Base-by-base conservation (phyloP, 2,329 filamentous ascomycete species). In the Colletotrichum sp. region DNA sequence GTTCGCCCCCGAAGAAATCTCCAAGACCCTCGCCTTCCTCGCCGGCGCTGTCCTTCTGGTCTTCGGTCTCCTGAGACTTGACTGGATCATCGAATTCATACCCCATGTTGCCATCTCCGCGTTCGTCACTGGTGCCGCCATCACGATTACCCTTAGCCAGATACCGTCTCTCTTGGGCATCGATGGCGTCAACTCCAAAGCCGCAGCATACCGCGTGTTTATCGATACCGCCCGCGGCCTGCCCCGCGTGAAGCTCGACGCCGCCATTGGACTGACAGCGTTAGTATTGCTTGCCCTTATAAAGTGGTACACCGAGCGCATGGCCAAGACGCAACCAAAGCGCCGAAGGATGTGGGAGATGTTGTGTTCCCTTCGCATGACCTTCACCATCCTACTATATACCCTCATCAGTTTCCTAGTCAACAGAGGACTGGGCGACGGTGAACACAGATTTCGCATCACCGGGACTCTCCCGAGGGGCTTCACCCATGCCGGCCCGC, bases 351-450 rank as follows among this genome's bases (percentile, higher is more conserved):
- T 91, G 7, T 95, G 92, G 89, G 94, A 95, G 81, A 95, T 95
- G 83, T 82, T 92, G 44, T 93, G 92, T n/a, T 96, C 95, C 0
- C 87, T 96, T 8, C 91, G 95, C 13, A 92, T 95, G 32, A 94
- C 92, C 0, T 95, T 96, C 80, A 92, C 95, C 71, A 94, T 96
- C 81, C 83, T 96, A 26, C 88, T 96, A 3, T 96, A 95, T 83
- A 95, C 93, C 4, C 84, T 96, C 77, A 91, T 96, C 81, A 94
- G 93, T 82, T 95, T 90, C 76, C 86, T 95, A 6, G 90, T 91
- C 71, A 93, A 95, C 79, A 85, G 90, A 10, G 84, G 92, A 69
- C 86, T 85, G 39, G 84, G 82, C 15, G 81, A 88, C n/a, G 82
- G 80, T 1, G 76, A 91, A 3, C 86, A 89, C 5, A 86, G 86